Percentiles rank a stretch among this genome's conserved stretches.
Conservation (phyloP, 2,329 filamentous ascomycete genomes). For the Cladosporium sp. region DNA sequence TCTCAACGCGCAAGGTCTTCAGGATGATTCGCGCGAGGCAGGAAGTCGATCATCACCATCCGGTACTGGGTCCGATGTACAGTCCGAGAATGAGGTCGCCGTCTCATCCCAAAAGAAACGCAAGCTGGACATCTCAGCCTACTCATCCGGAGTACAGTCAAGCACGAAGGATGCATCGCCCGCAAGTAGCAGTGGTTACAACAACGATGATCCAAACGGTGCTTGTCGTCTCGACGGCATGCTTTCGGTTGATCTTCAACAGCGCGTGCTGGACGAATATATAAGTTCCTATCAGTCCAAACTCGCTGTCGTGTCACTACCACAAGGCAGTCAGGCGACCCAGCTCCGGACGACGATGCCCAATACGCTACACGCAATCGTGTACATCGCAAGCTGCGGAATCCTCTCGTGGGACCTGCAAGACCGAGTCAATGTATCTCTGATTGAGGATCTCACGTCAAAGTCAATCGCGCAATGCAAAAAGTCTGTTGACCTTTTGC, state of each 20-base stretch:
- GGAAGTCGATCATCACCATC: background rate
- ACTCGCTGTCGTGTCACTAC: slow-evolving; percentile 20
- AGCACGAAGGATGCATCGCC: background rate
- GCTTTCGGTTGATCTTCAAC: slow-evolving; percentile 18
- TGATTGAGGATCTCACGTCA: slow-evolving; percentile 68
- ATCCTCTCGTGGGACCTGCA: slow-evolving; percentile 53
- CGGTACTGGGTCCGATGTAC: background rate
- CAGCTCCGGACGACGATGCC: slow-evolving; percentile 33
- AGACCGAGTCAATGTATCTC: slow-evolving; percentile 58
- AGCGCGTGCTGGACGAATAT: slow-evolving; percentile 20
- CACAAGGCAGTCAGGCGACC: slow-evolving; percentile 12
- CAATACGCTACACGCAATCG: slow-evolving; percentile 54
- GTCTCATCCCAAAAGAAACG: slow-evolving; percentile 14
- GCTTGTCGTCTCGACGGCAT: slow-evolving; percentile 18
- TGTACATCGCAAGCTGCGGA: slow-evolving; percentile 49
- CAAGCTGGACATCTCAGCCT: slow-evolving; percentile 7
- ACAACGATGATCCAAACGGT: background rate
- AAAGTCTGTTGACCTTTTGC: slow-evolving; percentile 76
- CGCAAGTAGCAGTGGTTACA: background rate
- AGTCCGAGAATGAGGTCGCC: background rate
- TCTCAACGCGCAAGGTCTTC: slow-evolving; percentile 23
- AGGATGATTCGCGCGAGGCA: slow-evolving; percentile 8
- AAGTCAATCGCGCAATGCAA: slow-evolving; percentile 67
- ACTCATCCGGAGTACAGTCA: slow-evolving; percentile 7
- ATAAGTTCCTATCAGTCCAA: slow-evolving; percentile 16